Conservation (phyloP, 371 early-diverging fungal species). For the Synchytrium microbalum region DNA sequence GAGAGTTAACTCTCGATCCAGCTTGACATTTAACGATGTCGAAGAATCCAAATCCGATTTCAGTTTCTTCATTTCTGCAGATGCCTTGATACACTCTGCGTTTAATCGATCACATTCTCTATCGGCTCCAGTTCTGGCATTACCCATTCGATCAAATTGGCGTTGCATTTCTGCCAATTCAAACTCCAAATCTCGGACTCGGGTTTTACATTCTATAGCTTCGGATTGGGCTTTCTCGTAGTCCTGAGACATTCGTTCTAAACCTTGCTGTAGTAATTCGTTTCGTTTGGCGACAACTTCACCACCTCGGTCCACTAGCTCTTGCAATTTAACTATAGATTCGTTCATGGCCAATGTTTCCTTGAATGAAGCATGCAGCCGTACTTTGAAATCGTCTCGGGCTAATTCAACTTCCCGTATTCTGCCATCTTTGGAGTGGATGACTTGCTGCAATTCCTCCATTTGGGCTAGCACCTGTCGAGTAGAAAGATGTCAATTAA, state of each 20-base stretch:
- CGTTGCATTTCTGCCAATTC: conserved; percentile 36
- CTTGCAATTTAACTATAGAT: conserved; percentile 25
- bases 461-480: too few species aligned
- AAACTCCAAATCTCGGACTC: conserved; percentile 36
- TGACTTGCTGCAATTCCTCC: conserved; percentile 19
- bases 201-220: conserved; percentile 16
- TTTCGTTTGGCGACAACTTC: conserved; percentile 33
- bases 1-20: conserved; percentile 26
- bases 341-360: conserved; percentile 39
- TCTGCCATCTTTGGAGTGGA: conserved; percentile 9
- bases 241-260: conserved; percentile 35
- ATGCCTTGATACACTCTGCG: conserved; percentile 22
- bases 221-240: conserved; percentile 34
- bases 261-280: conserved; percentile 35
- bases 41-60: conserved; percentile 15
- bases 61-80: conserved; percentile 18
- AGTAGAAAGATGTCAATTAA: conserved; percentile 12
- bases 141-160: conserved; percentile 36
- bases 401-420: conserved; percentile 8
- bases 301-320: conserved; percentile 35
- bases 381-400: conserved; percentile 24
- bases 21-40: conserved; percentile 13
- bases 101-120: conserved; percentile 23
- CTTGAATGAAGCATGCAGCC: conserved; percentile 35
- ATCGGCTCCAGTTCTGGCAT: conserved; percentile 25